Percentiles rank a stretch among this genome's conserved stretches.
phyloP scores from a whole-genome alignment of 805 yeast genomes.

The Gaillardinia entomophila region DNA sequence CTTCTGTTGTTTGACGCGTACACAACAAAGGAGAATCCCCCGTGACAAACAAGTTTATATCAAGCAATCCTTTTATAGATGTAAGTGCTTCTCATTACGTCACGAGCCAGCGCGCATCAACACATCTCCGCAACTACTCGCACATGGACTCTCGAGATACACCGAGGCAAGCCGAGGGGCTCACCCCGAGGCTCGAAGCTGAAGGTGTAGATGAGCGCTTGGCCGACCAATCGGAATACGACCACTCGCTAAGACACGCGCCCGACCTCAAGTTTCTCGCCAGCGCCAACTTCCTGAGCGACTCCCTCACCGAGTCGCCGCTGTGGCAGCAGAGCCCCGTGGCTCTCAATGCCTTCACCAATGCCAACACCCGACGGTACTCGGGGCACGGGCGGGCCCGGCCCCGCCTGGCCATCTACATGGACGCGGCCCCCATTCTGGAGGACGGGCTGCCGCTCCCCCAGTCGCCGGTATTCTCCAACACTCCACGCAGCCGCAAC shows the following conservation, averaged over 20 bases:
- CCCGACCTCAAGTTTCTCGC: slow-evolving; percentile 24
- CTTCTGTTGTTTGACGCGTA: slow-evolving; percentile 37
- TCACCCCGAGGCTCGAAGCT: no score
- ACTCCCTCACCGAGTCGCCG: slow-evolving; percentile 16
- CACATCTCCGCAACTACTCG: no score
- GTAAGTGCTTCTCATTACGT: no score
- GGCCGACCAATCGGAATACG: no score
- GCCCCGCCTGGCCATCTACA: slow-evolving; percentile 32
- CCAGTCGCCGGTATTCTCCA: slow-evolving; percentile 6
- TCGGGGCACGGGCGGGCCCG: slow-evolving; percentile 14
- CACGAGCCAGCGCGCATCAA: no score
- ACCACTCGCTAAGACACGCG: slow-evolving; percentile 1
- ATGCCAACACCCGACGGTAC: slow-evolving; percentile 1
- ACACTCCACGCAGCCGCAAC: slow-evolving; percentile 15
- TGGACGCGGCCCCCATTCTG: slow-evolving; percentile 24
- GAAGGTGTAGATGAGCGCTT: no score
- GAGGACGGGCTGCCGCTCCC: slow-evolving; percentile 18
- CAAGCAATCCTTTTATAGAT: no score
- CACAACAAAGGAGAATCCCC: slow-evolving; percentile 36
- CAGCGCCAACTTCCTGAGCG: slow-evolving; percentile 37
- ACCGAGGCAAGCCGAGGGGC: no score
- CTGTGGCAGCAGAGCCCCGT: slow-evolving; percentile 4
- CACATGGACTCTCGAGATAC: no score
- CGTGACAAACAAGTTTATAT: slow-evolving; percentile 9
- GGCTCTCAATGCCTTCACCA: slow-evolving; percentile 4